Conservation (phyloP, 176 grass and related monocot genomes). For the Alopecurus myosuroides region DNA sequence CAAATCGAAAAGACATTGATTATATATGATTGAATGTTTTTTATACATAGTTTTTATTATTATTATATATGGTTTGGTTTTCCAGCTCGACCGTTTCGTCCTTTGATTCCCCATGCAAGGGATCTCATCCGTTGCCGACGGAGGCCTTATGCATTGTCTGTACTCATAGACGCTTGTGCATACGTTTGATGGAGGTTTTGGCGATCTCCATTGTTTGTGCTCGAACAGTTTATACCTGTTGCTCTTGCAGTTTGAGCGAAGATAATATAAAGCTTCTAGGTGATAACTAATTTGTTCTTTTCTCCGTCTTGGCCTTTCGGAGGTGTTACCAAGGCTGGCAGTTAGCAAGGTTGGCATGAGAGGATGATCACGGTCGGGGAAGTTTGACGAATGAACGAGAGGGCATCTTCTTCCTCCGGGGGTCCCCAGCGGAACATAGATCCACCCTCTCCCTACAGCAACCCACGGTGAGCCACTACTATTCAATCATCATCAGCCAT, state of each 20-base stretch:
- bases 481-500: neutral
- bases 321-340: constrained; percentile 1
- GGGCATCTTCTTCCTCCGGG: constrained; percentile 35
- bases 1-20: constrained; percentile 21
- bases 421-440: constrained; percentile 35
- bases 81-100: constrained; percentile 41
- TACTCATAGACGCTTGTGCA: neutral
- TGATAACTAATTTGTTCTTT: neutral
- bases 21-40: constrained; percentile 44
- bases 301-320: neutral
- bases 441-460: constrained; percentile 33
- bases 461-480: neutral
- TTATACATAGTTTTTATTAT: no score
- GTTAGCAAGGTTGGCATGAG: constrained; percentile 53
- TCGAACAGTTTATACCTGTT: no score
- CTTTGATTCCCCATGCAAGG: constrained; percentile 47
- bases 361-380: constrained; percentile 41
- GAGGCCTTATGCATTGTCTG: constrained; percentile 49
- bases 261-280: constrained; percentile 22
- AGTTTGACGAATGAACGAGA: constrained; percentile 43
- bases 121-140: constrained; percentile 41
- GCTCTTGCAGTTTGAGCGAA: neutral
- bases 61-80: constrained; percentile 12
- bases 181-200: constrained; percentile 14
- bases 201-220: constrained; percentile 8